phyloP scores from a whole-genome alignment of 352 stramenopile genomes.

The Phytophthora megakarya region DNA sequence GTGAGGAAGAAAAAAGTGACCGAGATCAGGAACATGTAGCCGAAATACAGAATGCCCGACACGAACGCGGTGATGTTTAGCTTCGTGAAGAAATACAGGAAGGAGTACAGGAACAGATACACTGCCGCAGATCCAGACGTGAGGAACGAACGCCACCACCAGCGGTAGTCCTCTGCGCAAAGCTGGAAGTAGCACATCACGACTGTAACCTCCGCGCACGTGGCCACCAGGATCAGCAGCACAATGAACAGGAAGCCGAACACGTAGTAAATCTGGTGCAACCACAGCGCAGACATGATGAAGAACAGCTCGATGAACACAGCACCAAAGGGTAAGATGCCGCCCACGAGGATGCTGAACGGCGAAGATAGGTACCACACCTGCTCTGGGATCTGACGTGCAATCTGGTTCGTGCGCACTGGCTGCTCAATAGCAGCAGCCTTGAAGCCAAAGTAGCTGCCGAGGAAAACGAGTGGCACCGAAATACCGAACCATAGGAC shows the following conservation, averaged over 20 bases:
- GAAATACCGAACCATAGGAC: slow-evolving; percentile 98
- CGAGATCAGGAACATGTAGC: slow-evolving; percentile 99
- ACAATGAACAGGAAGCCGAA: slow-evolving; percentile 99
- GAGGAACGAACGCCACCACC: slow-evolving; percentile 97
- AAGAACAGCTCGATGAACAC: slow-evolving; percentile 99
- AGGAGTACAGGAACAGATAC: slow-evolving; percentile 99
- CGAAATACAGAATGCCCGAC: slow-evolving; percentile 98
- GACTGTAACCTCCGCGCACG: slow-evolving; percentile 98
- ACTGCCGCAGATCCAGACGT: slow-evolving; percentile 95
- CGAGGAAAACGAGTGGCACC: slow-evolving; percentile 98
- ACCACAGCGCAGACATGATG: slow-evolving; percentile 99
- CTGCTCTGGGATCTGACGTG: slow-evolving; percentile 92
- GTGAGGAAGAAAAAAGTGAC: slow-evolving; percentile 98
- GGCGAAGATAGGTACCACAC: slow-evolving; percentile 96
- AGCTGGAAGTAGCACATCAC: slow-evolving; percentile 99
- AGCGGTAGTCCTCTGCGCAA: slow-evolving; percentile 99
- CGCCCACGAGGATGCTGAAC: slow-evolving; percentile 96
- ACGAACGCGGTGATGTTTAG: slow-evolving; percentile 96
- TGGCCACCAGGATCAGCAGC: slow-evolving; percentile 97
- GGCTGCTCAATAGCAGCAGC: slow-evolving; percentile 87
- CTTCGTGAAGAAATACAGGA: slow-evolving; percentile 99
- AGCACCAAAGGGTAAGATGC: slow-evolving; percentile 98
- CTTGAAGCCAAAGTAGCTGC: slow-evolving; percentile 97
- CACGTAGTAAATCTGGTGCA: slow-evolving; percentile 99
- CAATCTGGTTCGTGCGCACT: slow-evolving; percentile 91